Percentiles rank a stretch among this genome's conserved stretches.
Evolutionary conservation across 257 asterid species (phyloP).

Genomic region (Lycium barbarum): DNA sequence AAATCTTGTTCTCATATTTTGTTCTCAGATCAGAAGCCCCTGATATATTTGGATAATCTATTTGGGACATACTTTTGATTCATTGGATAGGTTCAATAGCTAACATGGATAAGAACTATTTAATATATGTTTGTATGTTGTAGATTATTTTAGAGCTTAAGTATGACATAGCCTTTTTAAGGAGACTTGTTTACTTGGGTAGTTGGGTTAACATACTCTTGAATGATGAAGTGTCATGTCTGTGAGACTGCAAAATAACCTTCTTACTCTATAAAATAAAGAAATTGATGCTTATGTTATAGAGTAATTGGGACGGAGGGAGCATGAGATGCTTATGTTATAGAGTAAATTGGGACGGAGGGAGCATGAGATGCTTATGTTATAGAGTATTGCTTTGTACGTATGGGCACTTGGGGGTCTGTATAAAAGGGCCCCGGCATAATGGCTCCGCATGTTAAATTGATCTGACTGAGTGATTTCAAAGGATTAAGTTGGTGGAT

Average conservation of each 20-base stretch:
- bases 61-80: background rate
- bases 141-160: background rate
- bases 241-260: conserved; percentile 1
- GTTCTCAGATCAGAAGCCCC: background rate
- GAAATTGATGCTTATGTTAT: background rate
- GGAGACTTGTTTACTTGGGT: conserved; percentile 14
- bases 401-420: conserved; percentile 1
- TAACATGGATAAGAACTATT: background rate
- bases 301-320: too few species aligned
- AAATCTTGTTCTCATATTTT: background rate
- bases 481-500: conserved; percentile 19
- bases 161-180: conserved; percentile 5
- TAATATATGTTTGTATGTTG: background rate
- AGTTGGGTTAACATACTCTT: background rate
- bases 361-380: too few species aligned
- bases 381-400: background rate
- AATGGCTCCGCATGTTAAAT: conserved; percentile 1
- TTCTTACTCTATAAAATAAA: background rate
- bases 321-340: too few species aligned
- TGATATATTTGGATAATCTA: conserved; percentile 9
- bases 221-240: conserved; percentile 4
- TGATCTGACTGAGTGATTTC: background rate
- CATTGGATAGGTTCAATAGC: background rate
- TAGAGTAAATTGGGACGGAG: too few species aligned
- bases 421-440: background rate